A percentile compares a stretch with the other conserved stretches of the same genome.
These are phyloP conservation scores for Aspergillus sclerotiicarbonarius DNA, from an alignment of 495 filamentous ascomycete species.

Conservation along the genomic window DNA sequence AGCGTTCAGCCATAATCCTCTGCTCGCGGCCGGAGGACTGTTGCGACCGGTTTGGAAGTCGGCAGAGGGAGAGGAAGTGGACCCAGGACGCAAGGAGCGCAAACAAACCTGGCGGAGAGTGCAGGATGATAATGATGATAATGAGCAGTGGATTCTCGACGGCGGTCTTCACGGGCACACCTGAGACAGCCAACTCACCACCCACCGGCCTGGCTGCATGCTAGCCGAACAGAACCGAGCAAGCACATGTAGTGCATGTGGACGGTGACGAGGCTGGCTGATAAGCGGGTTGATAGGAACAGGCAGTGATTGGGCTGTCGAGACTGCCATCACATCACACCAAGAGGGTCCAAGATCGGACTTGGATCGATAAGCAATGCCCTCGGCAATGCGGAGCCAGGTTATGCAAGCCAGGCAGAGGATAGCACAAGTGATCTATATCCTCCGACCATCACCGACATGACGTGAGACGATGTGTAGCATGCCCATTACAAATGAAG, in stretches of 20 bases:
- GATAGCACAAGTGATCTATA: no score
- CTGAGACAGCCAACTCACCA: background rate
- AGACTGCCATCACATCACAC: background rate
- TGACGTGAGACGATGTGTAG: no score
- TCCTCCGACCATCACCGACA: no score
- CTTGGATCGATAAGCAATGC: background rate
- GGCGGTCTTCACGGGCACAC: slow-evolving; percentile 67
- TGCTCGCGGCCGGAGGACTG: slow-evolving; percentile 65
- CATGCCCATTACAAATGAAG: no score
- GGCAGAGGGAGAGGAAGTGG: slow-evolving; percentile 44
- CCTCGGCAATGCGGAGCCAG: background rate
- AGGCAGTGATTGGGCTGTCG: background rate
- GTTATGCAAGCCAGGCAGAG: background rate
- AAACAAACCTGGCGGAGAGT: slow-evolving; percentile 78
- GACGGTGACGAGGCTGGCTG: background rate
- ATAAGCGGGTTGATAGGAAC: background rate
- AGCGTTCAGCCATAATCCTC: slow-evolving; percentile 79
- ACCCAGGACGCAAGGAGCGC: slow-evolving; percentile 38
- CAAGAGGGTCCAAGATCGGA: background rate
- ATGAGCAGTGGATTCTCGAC: slow-evolving; percentile 88
- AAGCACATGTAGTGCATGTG: background rate
- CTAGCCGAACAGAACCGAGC: background rate
- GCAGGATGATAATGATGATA: slow-evolving; percentile 87
- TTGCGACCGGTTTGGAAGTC: slow-evolving; percentile 75
- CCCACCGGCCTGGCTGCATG: background rate